Conservation (phyloP, 441 rosid species). For the Adansonia grandidieri region DNA sequence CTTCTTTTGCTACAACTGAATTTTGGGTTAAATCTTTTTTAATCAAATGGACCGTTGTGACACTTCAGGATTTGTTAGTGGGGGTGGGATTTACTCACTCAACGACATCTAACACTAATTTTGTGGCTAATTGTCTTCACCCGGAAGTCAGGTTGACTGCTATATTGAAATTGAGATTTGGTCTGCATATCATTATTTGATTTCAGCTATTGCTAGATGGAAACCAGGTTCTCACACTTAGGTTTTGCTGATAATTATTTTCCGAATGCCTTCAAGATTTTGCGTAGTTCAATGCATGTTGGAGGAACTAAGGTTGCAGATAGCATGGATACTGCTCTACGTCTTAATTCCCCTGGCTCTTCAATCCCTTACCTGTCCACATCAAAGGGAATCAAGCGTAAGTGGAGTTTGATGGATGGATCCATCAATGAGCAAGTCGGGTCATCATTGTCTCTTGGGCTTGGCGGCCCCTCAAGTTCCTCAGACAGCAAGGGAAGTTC, state of each 20-base stretch:
- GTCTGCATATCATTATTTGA: constrained; percentile 41
- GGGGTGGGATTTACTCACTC: constrained; percentile 59
- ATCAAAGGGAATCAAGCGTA: constrained; percentile 72
- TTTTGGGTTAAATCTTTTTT: constrained; percentile 31
- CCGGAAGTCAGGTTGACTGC: constrained; percentile 67
- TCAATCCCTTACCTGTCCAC: constrained; percentile 42
- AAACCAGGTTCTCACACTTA: constrained; percentile 51
- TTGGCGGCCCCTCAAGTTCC: constrained; percentile 76
- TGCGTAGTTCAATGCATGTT: constrained; percentile 52
- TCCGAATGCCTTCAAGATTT: constrained; percentile 54
- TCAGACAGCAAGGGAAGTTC: constrained; percentile 93
- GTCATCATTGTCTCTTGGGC: constrained; percentile 74
- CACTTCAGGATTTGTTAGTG: constrained; percentile 94
- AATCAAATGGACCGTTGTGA: constrained; percentile 81
- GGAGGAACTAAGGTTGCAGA: constrained; percentile 43
- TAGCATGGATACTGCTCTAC: constrained; percentile 63
- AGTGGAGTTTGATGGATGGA: constrained; percentile 63
- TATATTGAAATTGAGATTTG: constrained; percentile 42
- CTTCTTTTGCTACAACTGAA: constrained; percentile 29
- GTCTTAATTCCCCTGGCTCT: constrained; percentile 74
- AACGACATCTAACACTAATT: constrained; percentile 44
- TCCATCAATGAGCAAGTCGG: constrained; percentile 52
- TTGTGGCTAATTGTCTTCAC: constrained; percentile 39
- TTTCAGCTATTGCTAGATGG: constrained; percentile 54
- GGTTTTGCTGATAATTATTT: constrained; percentile 54